Evolutionary conservation across 2,329 filamentous ascomycete species (phyloP).

Genomic region (Akanthomyces muscarius): DNA sequence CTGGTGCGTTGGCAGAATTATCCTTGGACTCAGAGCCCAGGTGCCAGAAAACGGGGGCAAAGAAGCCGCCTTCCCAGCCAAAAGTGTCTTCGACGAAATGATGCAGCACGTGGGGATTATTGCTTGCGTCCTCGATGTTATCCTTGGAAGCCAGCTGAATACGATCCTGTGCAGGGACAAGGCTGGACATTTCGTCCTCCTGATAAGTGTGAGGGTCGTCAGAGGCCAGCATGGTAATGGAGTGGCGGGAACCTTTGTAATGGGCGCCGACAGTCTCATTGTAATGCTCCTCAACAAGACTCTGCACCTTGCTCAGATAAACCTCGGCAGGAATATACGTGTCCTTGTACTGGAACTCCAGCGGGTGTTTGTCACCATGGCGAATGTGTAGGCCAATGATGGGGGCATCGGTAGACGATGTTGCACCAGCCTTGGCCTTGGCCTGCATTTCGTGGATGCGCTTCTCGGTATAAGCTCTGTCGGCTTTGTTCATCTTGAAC

Average conservation of each 20-base stretch:
- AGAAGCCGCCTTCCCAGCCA: slow-evolving; percentile 89
- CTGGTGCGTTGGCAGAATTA: slow-evolving; percentile 34
- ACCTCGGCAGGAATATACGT: slow-evolving; percentile 72
- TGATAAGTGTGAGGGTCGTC: slow-evolving; percentile 76
- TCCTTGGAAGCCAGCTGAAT: slow-evolving; percentile 70
- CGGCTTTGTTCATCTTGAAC: slow-evolving; percentile 64
- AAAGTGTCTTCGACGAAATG: slow-evolving; percentile 71
- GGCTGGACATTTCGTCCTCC: slow-evolving; percentile 55
- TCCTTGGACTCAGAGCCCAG: slow-evolving; percentile 52
- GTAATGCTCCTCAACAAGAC: slow-evolving; percentile 49
- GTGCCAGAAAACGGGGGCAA: slow-evolving; percentile 74
- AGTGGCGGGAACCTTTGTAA: slow-evolving; percentile 31
- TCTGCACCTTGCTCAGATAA: slow-evolving; percentile 59
- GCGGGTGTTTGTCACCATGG: slow-evolving; percentile 72
- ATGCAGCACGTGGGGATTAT: slow-evolving; percentile 49
- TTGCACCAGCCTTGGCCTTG: slow-evolving; percentile 40
- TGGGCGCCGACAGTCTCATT: slow-evolving; percentile 38
- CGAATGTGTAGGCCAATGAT: slow-evolving; percentile 72
- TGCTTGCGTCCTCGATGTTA: slow-evolving; percentile 37
- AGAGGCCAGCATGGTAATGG: slow-evolving; percentile 64
- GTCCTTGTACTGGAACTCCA: slow-evolving; percentile 70
- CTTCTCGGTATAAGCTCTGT: slow-evolving; percentile 59
- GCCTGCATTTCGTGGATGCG: slow-evolving; percentile 54
- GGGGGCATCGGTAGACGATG: slow-evolving; percentile 34
- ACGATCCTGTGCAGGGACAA: slow-evolving; percentile 65